Evolutionary conservation across 768 basidiomycete species (phyloP), one percentile per base, ranked within the genome.

Genomic region (Mycena chlorophos): DNA sequence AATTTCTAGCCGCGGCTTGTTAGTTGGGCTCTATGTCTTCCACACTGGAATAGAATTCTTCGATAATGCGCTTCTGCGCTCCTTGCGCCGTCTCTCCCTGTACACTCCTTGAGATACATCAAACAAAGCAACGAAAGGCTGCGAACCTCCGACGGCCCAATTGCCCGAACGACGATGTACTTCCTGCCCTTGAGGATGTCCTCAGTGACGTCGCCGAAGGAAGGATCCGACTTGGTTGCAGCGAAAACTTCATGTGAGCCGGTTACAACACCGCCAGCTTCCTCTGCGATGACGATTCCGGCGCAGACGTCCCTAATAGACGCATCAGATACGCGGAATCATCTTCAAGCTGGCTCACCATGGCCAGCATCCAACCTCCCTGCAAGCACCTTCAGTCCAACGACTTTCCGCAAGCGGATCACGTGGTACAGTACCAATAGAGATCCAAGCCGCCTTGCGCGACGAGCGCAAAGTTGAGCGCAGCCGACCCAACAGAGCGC

Each of bases 361-460:
- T 14, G 89, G 84, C 77, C 78, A 81, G 59, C 79, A 81, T 22
- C 93, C 93, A 58, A 94, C 87, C 69, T 93, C 90, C 88, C 88
- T 89, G 56, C 20, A 26, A 27, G 17, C 13, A 20, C 5, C n/a
- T 19, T 61, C 17, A 55, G 51, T 17, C 17, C 3, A 3, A 5
- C 37, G 20, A n/a, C 22, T 31, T 2, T 27, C 14, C 29, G 28
- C 8, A 19, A 1, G 30, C 5, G 20, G 16, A 39, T 23, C 4
- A 40, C 19, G 23, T 3, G 14, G 12, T 16, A 49, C 48, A 53
- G 45, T 50, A 69, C 93, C 92, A 94, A 64, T 93, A 96, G 57
- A 94, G 67, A 65, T 97, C 94, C 49, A 94, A 68, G 14, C 86
- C 86, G 25, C 96, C 96, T 67, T 92, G 87, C 3, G 96, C 95